Evolutionary conservation across 768 basidiomycete species (phyloP).

Genomic region (Rhizopogon salebrosus): DNA sequence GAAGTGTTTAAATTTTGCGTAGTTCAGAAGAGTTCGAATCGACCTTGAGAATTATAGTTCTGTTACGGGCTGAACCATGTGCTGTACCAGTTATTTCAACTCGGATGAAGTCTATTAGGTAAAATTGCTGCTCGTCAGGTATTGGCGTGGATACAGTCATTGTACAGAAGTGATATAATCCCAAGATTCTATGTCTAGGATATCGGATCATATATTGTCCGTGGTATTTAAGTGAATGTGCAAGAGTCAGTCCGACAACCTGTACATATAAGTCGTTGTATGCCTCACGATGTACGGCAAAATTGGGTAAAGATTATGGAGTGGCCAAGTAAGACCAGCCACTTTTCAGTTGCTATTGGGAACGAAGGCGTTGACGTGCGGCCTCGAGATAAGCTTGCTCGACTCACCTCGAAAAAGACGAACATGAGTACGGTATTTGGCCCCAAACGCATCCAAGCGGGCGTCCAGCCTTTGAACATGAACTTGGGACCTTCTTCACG

Average conservation of each 20-base stretch:
- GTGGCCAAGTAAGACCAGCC: constrained; percentile 36
- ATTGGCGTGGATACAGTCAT: not conserved
- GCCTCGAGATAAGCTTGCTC: not conserved
- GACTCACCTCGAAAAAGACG: constrained; percentile 75
- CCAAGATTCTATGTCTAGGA: not conserved
- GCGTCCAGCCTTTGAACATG: constrained; percentile 87
- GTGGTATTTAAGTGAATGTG: not conserved
- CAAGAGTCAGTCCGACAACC: not conserved
- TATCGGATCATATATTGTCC: not conserved
- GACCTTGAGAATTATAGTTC: no score
- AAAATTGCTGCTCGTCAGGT: not conserved
- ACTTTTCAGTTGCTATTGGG: constrained; percentile 62
- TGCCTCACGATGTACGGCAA: not conserved
- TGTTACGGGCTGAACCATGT: no score
- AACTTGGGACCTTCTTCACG: constrained; percentile 72
- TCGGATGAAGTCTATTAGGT: no score
- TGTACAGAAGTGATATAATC: not conserved
- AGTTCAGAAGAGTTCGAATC: no score
- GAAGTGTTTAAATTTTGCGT: no score
- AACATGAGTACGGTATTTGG: constrained; percentile 84
- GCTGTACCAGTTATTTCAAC: no score
- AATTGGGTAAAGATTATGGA: not conserved
- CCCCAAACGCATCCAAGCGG: constrained; percentile 78
- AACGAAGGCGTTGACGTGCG: constrained; percentile 5
- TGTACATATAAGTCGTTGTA: not conserved